phyloP scores from a whole-genome alignment of 768 basidiomycete genomes.

The Rhizopogon roseolus region DNA sequence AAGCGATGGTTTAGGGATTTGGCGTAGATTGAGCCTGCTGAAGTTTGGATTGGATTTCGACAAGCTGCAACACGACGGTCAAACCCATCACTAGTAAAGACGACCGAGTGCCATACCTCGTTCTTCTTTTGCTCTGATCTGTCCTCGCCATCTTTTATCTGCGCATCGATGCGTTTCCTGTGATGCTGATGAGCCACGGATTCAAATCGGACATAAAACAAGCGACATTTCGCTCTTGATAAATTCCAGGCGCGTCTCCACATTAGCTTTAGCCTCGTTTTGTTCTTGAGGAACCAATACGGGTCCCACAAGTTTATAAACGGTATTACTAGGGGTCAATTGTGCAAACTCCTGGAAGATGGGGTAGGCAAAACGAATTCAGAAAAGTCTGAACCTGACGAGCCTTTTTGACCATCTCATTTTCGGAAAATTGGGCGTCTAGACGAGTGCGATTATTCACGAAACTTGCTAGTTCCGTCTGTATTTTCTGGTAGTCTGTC shows the following conservation, averaged over 20 bases:
- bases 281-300: conserved; percentile 89
- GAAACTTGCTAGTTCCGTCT: conserved; percentile 62
- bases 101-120: conserved; percentile 47
- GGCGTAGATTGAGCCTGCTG: conserved; percentile 32
- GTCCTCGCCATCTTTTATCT: conserved; percentile 73
- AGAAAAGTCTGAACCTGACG: conserved; percentile 1
- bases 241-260: conserved; percentile 86
- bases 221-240: conserved; percentile 84
- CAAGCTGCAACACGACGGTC: conserved; percentile 40
- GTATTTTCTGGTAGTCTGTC: conserved; percentile 75
- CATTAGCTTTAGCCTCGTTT: conserved; percentile 79
- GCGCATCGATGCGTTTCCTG: conserved; percentile 75
- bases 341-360: conserved; percentile 70
- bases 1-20: neutral
- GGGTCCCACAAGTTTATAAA: conserved; percentile 91
- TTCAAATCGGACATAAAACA: conserved; percentile 6
- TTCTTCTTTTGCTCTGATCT: conserved; percentile 78
- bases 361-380: neutral
- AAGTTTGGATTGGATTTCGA: conserved; percentile 60
- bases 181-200: conserved; percentile 5
- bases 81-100: neutral
- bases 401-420: conserved; percentile 89
- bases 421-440: conserved; percentile 90
- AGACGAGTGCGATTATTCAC: conserved; percentile 82
- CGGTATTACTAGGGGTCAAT: conserved; percentile 67